phyloP scores from a whole-genome alignment of 345 rosid genomes.

The Syzygium aqueum region DNA sequence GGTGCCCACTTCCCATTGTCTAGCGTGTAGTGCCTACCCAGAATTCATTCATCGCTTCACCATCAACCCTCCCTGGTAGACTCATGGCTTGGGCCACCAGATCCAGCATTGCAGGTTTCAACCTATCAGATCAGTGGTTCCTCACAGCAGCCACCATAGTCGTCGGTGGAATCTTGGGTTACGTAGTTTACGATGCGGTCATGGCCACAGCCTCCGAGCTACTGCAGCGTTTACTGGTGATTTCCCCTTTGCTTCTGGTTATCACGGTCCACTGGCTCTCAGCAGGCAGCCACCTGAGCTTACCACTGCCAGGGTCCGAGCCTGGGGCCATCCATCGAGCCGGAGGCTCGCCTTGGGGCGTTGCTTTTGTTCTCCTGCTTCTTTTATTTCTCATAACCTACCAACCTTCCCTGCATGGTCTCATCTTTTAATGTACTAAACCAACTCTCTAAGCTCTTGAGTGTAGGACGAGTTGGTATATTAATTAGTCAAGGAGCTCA shows the following conservation, averaged over 20 bases:
- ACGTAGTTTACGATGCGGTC: slow-evolving; percentile 37
- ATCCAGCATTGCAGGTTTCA: slow-evolving; percentile 6
- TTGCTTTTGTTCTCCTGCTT: slow-evolving; percentile 28
- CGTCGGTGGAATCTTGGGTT: slow-evolving; percentile 24
- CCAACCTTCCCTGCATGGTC: slow-evolving; percentile 34
- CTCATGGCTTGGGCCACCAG: slow-evolving; percentile 18
- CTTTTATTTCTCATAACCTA: slow-evolving; percentile 34
- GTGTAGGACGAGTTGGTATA: background rate
- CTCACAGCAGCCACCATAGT: slow-evolving; percentile 16
- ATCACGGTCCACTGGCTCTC: slow-evolving; percentile 46
- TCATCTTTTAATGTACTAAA: slow-evolving; percentile 2
- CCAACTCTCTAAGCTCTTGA: background rate
- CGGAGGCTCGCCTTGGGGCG: slow-evolving; percentile 52
- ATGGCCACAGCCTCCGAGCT: slow-evolving; percentile 50
- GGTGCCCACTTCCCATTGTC: background rate
- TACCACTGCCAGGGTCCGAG: slow-evolving; percentile 46
- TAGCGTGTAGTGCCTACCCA: background rate
- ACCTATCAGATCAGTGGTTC: slow-evolving; percentile 28
- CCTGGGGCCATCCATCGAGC: slow-evolving; percentile 43
- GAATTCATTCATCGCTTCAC: background rate
- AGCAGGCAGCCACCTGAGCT: slow-evolving; percentile 16
- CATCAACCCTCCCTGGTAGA: background rate
- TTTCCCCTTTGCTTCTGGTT: slow-evolving; percentile 42
- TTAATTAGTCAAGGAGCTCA: background rate
- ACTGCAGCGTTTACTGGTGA: slow-evolving; percentile 29